phyloP scores from a whole-genome alignment of 2,329 filamentous ascomycete genomes.

The Fusarium xyrophilum region DNA sequence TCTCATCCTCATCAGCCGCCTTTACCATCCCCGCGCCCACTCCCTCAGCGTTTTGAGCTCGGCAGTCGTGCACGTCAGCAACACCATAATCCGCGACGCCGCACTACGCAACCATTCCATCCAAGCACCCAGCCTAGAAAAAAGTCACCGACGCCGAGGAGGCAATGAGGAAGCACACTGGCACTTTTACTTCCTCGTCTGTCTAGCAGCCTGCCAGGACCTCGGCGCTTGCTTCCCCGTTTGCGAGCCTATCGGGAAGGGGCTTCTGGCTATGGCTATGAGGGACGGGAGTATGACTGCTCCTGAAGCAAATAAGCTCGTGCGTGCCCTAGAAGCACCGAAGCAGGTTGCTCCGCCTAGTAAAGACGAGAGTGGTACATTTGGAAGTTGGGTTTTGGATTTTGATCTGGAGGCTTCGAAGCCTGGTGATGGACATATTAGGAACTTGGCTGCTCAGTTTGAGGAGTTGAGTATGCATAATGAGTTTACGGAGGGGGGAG shows the following conservation, averaged over 20 bases:
- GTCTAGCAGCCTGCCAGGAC: slow-evolving; percentile 13
- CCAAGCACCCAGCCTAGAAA: neutral
- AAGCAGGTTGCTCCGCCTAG: neutral
- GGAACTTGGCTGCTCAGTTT: slow-evolving; percentile 15
- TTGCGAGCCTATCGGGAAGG: slow-evolving; percentile 1
- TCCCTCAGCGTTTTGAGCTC: slow-evolving; percentile 3
- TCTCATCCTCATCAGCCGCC: slow-evolving; percentile 11
- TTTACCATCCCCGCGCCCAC: slow-evolving; percentile 7
- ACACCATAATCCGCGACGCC: slow-evolving; percentile 16
- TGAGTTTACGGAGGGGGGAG: slow-evolving; percentile 16
- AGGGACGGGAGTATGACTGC: slow-evolving; percentile 9
- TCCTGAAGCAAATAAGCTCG: neutral
- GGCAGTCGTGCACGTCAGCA: slow-evolving; percentile 19
- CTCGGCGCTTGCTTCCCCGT: neutral
- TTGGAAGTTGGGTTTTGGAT: slow-evolving; percentile 7
- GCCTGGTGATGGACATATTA: slow-evolving; percentile 10
- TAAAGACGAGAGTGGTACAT: neutral
- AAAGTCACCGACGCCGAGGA: neutral
- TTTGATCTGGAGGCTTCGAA: slow-evolving; percentile 10
- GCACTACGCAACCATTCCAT: neutral
- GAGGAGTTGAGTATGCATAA: slow-evolving; percentile 16
- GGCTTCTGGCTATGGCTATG: slow-evolving; percentile 3
- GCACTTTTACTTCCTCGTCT: slow-evolving; percentile 7
- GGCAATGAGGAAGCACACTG: neutral
- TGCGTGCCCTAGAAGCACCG: neutral